A percentile compares a stretch with the other conserved stretches of the same genome.
These are phyloP conservation scores for Arthrobotrys musiformis DNA, from an alignment of 2,329 filamentous ascomycete species.

Conservation along the genomic window DNA sequence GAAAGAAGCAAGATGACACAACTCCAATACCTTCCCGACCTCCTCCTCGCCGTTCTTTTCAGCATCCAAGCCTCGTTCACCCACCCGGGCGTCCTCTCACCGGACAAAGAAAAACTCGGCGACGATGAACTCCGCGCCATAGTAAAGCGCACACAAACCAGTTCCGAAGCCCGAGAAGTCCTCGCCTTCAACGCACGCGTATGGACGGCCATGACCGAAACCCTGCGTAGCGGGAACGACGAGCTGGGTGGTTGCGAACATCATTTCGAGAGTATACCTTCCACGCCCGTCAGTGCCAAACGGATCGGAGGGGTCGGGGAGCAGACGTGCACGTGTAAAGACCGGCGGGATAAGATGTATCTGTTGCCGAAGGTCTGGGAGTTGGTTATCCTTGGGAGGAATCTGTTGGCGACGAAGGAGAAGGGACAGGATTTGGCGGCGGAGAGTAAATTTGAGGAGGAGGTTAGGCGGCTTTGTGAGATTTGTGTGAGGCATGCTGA, in stretches of 20 bases:
- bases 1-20: conserved; percentile 45
- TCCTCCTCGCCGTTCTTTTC: conserved; percentile 59
- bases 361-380: conserved; percentile 59
- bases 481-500: conserved; percentile 59
- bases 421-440: conserved; percentile 59
- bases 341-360: conserved; percentile 58
- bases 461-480: conserved; percentile 58
- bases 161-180: conserved; percentile 58
- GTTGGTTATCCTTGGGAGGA: conserved; percentile 58
- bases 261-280: conserved; percentile 40
- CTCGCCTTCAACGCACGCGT: conserved; percentile 58
- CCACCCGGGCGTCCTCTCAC: conserved; percentile 58
- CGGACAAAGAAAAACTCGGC: conserved; percentile 58
- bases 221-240: conserved; percentile 58
- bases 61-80: conserved; percentile 60
- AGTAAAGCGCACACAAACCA: conserved; percentile 59
- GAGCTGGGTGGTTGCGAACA: conserved; percentile 55
- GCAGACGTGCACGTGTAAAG: conserved; percentile 54
- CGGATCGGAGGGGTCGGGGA: conserved; percentile 43
- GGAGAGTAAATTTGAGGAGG: conserved; percentile 60
- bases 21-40: conserved; percentile 57
- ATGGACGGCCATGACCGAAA: conserved; percentile 59
- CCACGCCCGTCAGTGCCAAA: too few species aligned
- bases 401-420: conserved; percentile 59
- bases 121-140: conserved; percentile 59